A percentile compares a stretch with the other conserved stretches of the same genome.
Conservation (phyloP, 768 basidiomycete genomes). For the Sporobolomyces roseus region DNA sequence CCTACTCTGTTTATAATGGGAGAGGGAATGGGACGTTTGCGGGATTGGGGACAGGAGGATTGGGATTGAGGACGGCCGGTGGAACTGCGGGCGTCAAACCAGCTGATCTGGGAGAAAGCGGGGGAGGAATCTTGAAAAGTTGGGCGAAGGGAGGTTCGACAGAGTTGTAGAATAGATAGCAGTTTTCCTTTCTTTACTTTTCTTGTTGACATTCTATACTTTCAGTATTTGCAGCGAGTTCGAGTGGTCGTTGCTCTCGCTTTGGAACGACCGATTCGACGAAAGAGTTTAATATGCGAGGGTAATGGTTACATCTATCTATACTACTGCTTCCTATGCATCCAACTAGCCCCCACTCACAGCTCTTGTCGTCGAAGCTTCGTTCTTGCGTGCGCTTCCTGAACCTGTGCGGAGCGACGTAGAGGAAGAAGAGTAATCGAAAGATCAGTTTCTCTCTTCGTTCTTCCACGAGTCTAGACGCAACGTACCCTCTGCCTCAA, state of each 20-base stretch:
- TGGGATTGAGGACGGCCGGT: slow-evolving; percentile 7
- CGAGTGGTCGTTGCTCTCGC: too few species aligned
- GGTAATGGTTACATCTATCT: too few species aligned
- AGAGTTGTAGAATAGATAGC: too few species aligned
- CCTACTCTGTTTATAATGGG: slow-evolving; percentile 16
- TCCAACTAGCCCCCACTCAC: not conserved
- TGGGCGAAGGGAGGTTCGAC: not conserved
- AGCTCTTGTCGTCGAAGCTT: slow-evolving; percentile 20
- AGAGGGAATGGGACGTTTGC: not conserved
- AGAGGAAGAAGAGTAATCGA: not conserved
- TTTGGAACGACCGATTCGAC: too few species aligned
- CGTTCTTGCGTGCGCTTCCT: slow-evolving; percentile 29
- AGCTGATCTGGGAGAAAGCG: not conserved
- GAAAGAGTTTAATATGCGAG: too few species aligned
- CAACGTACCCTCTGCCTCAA: slow-evolving; percentile 29
- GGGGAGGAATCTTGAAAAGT: not conserved
- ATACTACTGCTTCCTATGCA: too few species aligned
- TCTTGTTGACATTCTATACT: not conserved
- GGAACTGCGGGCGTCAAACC: not conserved
- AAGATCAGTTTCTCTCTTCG: not conserved
- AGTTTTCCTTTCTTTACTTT: not conserved
- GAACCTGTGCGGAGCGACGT: slow-evolving; percentile 6
- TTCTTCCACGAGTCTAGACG: not conserved
- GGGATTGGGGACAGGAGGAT: not conserved
- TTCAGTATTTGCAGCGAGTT: too few species aligned